Base-by-base conservation (phyloP, 2,329 filamentous ascomycete genomes). In the Xylaria arbuscula region DNA sequence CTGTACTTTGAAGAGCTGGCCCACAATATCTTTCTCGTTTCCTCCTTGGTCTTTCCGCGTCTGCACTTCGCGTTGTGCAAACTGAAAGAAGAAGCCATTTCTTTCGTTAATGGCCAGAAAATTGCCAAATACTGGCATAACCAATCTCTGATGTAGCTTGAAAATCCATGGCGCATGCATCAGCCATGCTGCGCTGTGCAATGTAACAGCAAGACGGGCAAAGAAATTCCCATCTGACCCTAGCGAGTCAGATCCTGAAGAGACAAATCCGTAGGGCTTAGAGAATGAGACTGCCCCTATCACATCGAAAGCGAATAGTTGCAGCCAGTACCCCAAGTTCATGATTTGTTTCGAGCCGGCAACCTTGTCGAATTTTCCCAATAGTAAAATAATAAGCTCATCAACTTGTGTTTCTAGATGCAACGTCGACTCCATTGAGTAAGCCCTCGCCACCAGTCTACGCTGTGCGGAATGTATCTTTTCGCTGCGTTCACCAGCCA, bases 371-470 rank as follows among this genome's bases (percentile, higher is more conserved):
- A 71, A 42, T 50, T 58, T 65, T 22, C 13, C 45, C 5, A 71
- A 40, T 22, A 67, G 19, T 17, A 9, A 28, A 7, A 28, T 32
- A 17, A 66, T 36, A 4, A 71, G 15, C 7, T 55, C 51, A 34
- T 70, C 24, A 13, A 72, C 40, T n/a, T 68, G 67, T 22, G 64
- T 50, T 51, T 72, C 71, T 3, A 72, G 59, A n/a, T 62, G 59
- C 24, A 59, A 51, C 34, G 64, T 70, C 2, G 69, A 72, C 19
- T 71, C 71, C 71, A 72, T 70, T 1, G 71, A 60, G 51, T 72
- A 72, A 4, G 67, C 62, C 10, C 69, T 62, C 3, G 71, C 69
- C 2, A 72, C 71, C 3, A 71, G 67, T 36, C 64, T 66, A 32
- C 71, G 67, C 40, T 72, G 71, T 17, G 60, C 60, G 5, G 55